These are phyloP conservation scores for Aspergillus taichungensis DNA, from an alignment of 495 filamentous ascomycete species.

Conservation along the genomic window DNA sequence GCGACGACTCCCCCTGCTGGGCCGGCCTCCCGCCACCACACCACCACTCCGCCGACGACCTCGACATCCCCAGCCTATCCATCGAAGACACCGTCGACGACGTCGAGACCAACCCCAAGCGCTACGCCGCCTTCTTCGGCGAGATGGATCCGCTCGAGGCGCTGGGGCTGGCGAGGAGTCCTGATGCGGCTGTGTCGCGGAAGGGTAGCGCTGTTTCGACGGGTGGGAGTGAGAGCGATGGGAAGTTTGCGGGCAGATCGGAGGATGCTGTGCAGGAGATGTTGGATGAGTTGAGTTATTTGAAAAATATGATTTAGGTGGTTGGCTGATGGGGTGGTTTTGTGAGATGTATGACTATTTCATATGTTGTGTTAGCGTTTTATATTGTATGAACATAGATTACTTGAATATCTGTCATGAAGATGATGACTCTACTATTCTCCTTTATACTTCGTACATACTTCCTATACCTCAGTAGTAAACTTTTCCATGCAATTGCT, in stretches of 20 bases:
- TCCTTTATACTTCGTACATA: too few species aligned
- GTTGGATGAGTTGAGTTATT: slow-evolving; percentile 45
- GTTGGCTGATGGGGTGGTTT: too few species aligned
- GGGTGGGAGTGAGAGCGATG: slow-evolving; percentile 5
- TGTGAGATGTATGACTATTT: too few species aligned
- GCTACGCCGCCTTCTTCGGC: slow-evolving; percentile 36
- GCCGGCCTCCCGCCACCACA: too few species aligned
- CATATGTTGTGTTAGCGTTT: neutral
- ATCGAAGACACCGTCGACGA: slow-evolving; percentile 30
- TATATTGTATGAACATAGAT: neutral
- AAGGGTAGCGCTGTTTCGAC: slow-evolving; percentile 5
- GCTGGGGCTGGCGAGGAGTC: slow-evolving; percentile 22
- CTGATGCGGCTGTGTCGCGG: slow-evolving; percentile 6
- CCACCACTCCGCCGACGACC: slow-evolving; percentile 15
- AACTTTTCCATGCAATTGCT: slow-evolving; percentile 1
- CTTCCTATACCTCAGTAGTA: too few species aligned
- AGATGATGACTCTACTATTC: too few species aligned
- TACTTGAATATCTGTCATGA: neutral
- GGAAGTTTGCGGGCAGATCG: too few species aligned
- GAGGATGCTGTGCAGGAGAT: slow-evolving; percentile 34
- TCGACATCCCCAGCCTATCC: slow-evolving; percentile 27
- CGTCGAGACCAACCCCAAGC: slow-evolving; percentile 37
- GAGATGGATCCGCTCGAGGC: slow-evolving; percentile 24
- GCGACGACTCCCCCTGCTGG: slow-evolving; percentile 13
- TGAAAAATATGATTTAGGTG: slow-evolving; percentile 40